Percentiles rank a stretch among this genome's conserved stretches.
These are phyloP conservation scores for Mesembryanthemum crystallinum DNA, from an alignment of 148 eudicot species.

Conservation along the genomic window DNA sequence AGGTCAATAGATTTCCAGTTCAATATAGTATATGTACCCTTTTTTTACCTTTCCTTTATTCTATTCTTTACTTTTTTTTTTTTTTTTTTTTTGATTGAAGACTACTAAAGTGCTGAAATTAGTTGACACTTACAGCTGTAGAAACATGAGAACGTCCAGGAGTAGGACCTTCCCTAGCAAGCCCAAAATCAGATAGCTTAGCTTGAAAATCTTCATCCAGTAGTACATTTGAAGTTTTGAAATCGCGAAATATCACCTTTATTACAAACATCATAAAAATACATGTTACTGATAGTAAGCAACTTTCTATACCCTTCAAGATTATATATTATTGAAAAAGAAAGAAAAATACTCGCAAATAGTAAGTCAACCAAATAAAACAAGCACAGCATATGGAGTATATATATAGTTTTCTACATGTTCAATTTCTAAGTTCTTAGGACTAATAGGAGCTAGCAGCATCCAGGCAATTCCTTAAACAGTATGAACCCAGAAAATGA, in stretches of 20 bases:
- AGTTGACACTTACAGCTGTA: constrained; percentile 57
- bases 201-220: constrained; percentile 70
- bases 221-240: constrained; percentile 78
- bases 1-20: constrained; percentile 1
- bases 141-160: constrained; percentile 79
- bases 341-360: no score
- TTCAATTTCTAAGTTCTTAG: neutral
- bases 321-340: neutral
- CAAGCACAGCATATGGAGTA: no score
- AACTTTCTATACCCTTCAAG: neutral
- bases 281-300: neutral
- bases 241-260: constrained; percentile 86
- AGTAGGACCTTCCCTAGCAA: constrained; percentile 88
- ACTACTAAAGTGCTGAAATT: no score
- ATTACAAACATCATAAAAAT: constrained; percentile 15
- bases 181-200: constrained; percentile 86
- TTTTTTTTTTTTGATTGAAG: no score
- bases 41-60: no score
- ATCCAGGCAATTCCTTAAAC: no score
- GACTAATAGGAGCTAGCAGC: no score
- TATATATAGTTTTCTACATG: neutral
- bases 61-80: no score
- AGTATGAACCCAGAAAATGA: no score
- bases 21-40: neutral
- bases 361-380: neutral